Evolutionary conservation across 2,329 filamentous ascomycete species (phyloP), one percentile per base, ranked within the genome.

Genomic region (Alternaria longipes): DNA sequence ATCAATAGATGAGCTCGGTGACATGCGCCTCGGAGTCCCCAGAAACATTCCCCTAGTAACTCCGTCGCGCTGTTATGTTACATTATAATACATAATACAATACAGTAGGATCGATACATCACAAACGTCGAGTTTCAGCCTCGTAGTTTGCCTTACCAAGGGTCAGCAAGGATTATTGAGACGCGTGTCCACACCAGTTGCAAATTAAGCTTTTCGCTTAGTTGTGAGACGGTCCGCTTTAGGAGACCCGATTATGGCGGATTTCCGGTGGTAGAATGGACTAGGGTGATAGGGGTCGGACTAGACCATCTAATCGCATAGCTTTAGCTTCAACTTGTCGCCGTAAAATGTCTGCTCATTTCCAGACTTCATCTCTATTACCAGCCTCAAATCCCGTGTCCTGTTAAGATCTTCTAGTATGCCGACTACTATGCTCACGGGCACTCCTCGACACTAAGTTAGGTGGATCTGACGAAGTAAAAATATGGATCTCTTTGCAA

Each of bases 91-190:
- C 45, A 28, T 14, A 20, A 7, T 30, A 22, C 36, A 20, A 11
- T 26, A 28, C 44, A 20, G 16, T 8, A 40, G 24, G 24, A 24
- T 24, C 22, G 7, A 28, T 14, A 53, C 11, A 12, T 44, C 36
- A 44, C 38, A 34, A 14, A 14, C 18, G 22, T 38, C 30, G 30
- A 34, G 28, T 38, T 45, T 59, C 44, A 49, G 60, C 60, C 64
- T 64, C 55, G 55, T 24, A 22, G 61, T 64, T 53, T 56, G 64
- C 56, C 59, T 62, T 53, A 42, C 49, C 41, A 53, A 53, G 47
- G 41, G 44, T 22, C 18, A 60, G 46, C 50, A 46, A 53, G 26
- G 20, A 18, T 45, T 20, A 9, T 30, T 36, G 46, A 50, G 46
- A 40, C 32, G 32, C 32, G 40, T 50, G 46, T 46, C 9, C 59